Evolutionary conservation across 495 filamentous ascomycete species (phyloP), one percentile per base, ranked within the genome.

Genomic region (Xylaria scruposa): DNA sequence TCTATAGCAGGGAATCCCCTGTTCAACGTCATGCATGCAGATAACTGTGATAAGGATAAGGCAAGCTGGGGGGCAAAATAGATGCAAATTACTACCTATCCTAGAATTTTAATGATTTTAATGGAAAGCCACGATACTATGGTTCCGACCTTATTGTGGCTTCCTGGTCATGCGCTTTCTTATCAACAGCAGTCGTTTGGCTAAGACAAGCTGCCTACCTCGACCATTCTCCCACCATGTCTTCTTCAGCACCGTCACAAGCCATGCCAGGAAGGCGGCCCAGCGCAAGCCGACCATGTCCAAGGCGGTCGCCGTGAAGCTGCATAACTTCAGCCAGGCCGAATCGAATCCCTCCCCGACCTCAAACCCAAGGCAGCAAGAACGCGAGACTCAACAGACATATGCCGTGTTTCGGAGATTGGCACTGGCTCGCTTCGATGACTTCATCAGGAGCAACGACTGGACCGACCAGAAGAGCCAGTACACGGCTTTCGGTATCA

Each of bases 401-500:
- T 79, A 75, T 70, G 38, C 3, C 9, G 29, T 64, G 38, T 79
- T 79, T 47, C 72, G 58, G 2, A 70, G 47, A 12, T 42, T 77
- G 36, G 33, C 49, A 0, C 65, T 77, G 12, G n/a, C 31, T n/a
- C 58, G 54, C 24, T 75, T 72, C 42, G 69, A 75, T 21, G 10
- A 67, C 0, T 15, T 75, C 13, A 62, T 76, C 70, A 64, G 21
- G 31, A 31, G 13, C 21, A 29, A 66, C 31, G 26, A 29, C 64
- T 77, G 72, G 69, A 24, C 5, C 2, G 42, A 38, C 0, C 72
- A 70, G 29, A 21, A 77, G 51, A 66, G 69, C 10, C 78, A 78
- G 12, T 84, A 79, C 66, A 71, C 67, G 19, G 73, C 73, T 21
- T 82, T 83, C 33, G 81, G 80, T 4, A 5, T 84, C 63, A 67